Base-by-base conservation (phyloP, 208 protist species). In the Leishmania tarentolae region DNA sequence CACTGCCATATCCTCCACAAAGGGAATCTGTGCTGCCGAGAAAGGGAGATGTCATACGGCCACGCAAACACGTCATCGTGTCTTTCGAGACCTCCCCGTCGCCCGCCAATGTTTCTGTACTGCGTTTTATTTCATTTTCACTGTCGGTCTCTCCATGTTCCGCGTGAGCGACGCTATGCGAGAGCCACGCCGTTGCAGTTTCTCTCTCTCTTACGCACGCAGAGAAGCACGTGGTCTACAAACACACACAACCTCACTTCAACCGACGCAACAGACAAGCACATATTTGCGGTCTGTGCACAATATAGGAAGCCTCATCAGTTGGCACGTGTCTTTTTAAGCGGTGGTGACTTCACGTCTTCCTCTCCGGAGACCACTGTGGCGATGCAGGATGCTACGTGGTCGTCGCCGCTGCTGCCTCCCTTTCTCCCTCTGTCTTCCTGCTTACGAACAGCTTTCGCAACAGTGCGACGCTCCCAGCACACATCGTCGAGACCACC, bases 401-500 rank as follows among this genome's bases (percentile, higher is more conserved):
- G 69, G 1, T 44, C 52, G 21, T 50, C 56, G 28, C 53, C 56
- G 37, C 35, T 35, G 17, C 9, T 56, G 46, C 21, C 56, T 7
- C 37, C 40, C 19, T 15, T 24, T 15, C 42, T n/a, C 31, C 17
- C 19, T 8, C n/a, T 40, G 3, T 3, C 28, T 15, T 17, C 0
- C 50, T 21, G 31, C 37, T 73, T 53, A 3, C 28, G 75, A 47
- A 35, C 47, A 31, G 53, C 24, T 56, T 80, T 80, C 7, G 73
- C 59, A 35, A 31, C 50, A n/a, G 65, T 74, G 21, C 81, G 81
- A 5, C 81, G 81, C 35, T 72, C 68, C 81, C 81, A 84, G 1
- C 42, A 76, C 8, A 84, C 35, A 17, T 76, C 81, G 35, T 80
- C 75, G 35, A 84, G 28, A 7, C 81, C 81, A 28, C 81, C 81